Evolutionary conservation across 2,329 filamentous ascomycete species (phyloP), one percentile per base, ranked within the genome.

Genomic region (Arthroderma sp.): DNA sequence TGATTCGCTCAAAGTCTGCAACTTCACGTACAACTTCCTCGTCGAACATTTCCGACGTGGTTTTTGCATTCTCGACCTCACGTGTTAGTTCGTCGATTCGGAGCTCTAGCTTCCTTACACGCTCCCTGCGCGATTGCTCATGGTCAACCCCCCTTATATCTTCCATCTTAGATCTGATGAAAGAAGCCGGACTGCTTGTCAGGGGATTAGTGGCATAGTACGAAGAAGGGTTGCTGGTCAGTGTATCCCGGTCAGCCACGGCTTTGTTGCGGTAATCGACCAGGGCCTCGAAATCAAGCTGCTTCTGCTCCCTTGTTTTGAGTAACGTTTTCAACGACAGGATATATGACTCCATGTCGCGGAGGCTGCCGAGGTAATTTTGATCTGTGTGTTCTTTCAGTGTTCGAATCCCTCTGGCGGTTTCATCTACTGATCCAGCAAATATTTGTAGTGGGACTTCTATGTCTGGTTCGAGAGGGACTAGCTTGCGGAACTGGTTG

Each of bases 141-240:
- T 96, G 91, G 64, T 98, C 91, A 3, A 98, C 88, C 9, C 91
- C 91, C 11, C 91, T 81, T 51, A 95, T 88, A 59, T 98, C 91
- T 65, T 98, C 91, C 57, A 98, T 83, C 66, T 96, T 96, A 61
- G 83, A 82, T 38, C 88, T 83, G 53, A 98, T 76, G 68, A 95
- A 96, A 3, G 84, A 82, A 8, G 82, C 84, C 0, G 87, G 83
- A 1, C 87, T 87, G 4, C 80, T 66, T 29, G 65, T 67, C 33
- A 70, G 60, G 5, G 65, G 62, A 51, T 68, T 68, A 2, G 65
- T 66, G 7, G 65, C 79, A 52, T 85, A 71, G 40, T 77, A 76
- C 4, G 72, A 69, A 38, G 68, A 65, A 36, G 74, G 73, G 50
- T 82, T 78, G 7, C 80, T 78, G 34, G 78, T 76, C 2, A 94